A percentile compares a stretch with the other conserved stretches of the same genome.
Evolutionary conservation across 2,329 filamentous ascomycete genomes (phyloP).

Genomic region (Sporothrix schenckii): DNA sequence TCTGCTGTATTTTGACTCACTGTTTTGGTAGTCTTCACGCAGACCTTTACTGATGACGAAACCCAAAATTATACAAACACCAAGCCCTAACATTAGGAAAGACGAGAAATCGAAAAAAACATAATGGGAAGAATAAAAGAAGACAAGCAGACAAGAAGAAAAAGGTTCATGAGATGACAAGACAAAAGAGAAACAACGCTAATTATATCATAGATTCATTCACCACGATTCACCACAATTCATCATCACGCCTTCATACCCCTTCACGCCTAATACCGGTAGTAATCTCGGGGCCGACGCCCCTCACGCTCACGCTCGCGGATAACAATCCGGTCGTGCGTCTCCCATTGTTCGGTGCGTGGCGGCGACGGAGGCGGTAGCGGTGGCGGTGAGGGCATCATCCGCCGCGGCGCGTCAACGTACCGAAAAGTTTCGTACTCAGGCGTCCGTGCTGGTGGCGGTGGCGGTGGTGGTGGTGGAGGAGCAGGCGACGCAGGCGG

Average conservation of each 20-base stretch:
- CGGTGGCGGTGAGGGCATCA: slow-evolving; percentile 39
- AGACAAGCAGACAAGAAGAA: neutral
- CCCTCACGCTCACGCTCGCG: slow-evolving; percentile 39
- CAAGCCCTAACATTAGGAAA: neutral
- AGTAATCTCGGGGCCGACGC: slow-evolving; percentile 43
- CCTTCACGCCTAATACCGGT: slow-evolving; percentile 28
- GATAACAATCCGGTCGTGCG: slow-evolving; percentile 42
- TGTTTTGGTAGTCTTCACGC: neutral
- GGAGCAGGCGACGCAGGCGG: neutral
- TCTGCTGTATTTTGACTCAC: slow-evolving; percentile 6
- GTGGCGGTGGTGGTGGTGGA: slow-evolving; percentile 9
- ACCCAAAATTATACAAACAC: neutral
- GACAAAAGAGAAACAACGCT: neutral
- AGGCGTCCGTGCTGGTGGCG: slow-evolving; percentile 35
- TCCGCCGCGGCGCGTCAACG: slow-evolving; percentile 53
- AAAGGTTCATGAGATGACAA: neutral
- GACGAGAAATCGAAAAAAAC: neutral
- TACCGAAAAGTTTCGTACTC: slow-evolving; percentile 57
- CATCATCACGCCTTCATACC: neutral
- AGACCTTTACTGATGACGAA: neutral
- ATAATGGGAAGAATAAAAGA: neutral
- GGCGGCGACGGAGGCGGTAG: slow-evolving; percentile 43
- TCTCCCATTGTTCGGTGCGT: slow-evolving; percentile 40
- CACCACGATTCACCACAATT: neutral
- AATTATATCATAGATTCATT: neutral